Evolutionary conservation across 345 rosid genomes (phyloP).

Genomic region (Salix exigua): DNA sequence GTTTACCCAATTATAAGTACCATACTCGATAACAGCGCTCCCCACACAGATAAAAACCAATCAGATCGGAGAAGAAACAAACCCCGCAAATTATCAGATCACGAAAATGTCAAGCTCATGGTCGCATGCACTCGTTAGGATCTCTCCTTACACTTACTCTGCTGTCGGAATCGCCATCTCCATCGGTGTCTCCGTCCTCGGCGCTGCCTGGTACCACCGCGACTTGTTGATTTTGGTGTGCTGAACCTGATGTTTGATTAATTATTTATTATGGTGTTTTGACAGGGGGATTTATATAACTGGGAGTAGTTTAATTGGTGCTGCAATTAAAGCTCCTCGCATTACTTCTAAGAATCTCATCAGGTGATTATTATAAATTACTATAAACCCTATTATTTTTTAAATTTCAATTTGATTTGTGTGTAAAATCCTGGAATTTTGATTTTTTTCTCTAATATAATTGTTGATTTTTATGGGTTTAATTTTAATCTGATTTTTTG

Average conservation of each 20-base stretch:
- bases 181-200: constrained; percentile 98
- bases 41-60: not conserved
- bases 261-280: not conserved
- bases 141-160: constrained; percentile 93
- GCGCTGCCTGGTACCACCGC: constrained; percentile 85
- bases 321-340: constrained; percentile 97
- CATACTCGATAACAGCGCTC: not conserved
- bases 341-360: constrained; percentile 96
- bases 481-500: not conserved
- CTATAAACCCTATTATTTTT: not conserved
- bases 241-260: not conserved
- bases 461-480: not conserved
- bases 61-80: not conserved
- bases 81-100: not conserved
- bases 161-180: constrained; percentile 94
- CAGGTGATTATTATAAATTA: constrained; percentile 37
- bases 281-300: constrained; percentile 93
- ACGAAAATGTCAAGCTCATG: constrained; percentile 59
- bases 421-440: not conserved
- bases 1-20: not conserved
- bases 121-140: constrained; percentile 64
- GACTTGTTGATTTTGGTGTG: not conserved
- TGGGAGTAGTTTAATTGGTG: constrained; percentile 98
- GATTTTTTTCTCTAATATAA: not conserved
- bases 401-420: not conserved